Evolutionary conservation across 345 rosid genomes (phyloP).

Genomic region (Camelina laxa): DNA sequence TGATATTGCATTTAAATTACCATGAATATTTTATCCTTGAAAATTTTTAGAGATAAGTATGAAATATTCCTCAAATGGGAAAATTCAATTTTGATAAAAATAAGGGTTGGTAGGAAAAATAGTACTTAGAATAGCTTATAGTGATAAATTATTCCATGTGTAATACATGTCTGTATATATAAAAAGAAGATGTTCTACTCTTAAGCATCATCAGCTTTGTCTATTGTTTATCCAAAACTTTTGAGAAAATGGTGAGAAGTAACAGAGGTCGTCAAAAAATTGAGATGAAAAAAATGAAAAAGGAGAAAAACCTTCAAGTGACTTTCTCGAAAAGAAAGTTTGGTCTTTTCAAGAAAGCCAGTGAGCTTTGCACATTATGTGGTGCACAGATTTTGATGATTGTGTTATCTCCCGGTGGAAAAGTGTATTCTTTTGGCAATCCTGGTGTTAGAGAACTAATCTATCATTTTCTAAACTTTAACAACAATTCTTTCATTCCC

Average conservation of each 20-base stretch:
- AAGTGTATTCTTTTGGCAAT: constrained; percentile 65
- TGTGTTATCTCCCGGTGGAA: constrained; percentile 36
- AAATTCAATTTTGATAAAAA: neutral
- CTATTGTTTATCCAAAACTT: too few species aligned
- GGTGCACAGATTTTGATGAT: constrained; percentile 21
- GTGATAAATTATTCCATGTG: neutral
- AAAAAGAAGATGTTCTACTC: neutral
- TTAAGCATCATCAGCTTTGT: neutral
- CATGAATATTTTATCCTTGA: neutral
- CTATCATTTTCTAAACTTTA: constrained; percentile 32
- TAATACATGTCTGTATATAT: neutral
- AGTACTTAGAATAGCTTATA: neutral
- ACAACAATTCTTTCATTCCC: neutral
- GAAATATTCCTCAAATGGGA: neutral
- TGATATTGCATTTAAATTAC: neutral
- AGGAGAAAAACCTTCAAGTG: constrained; percentile 14
- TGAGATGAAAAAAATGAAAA: neutral
- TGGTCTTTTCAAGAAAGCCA: constrained; percentile 35
- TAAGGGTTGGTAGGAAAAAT: neutral
- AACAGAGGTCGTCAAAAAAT: constrained; percentile 21
- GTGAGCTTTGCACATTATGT: constrained; percentile 37
- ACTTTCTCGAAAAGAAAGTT: constrained; percentile 36
- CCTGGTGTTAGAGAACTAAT: constrained; percentile 48
- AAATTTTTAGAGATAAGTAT: neutral
- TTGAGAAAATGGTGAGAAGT: constrained; percentile 36